phyloP scores from a whole-genome alignment of 2,329 filamentous ascomycete species.

The Ophiostoma fasciatum region DNA sequence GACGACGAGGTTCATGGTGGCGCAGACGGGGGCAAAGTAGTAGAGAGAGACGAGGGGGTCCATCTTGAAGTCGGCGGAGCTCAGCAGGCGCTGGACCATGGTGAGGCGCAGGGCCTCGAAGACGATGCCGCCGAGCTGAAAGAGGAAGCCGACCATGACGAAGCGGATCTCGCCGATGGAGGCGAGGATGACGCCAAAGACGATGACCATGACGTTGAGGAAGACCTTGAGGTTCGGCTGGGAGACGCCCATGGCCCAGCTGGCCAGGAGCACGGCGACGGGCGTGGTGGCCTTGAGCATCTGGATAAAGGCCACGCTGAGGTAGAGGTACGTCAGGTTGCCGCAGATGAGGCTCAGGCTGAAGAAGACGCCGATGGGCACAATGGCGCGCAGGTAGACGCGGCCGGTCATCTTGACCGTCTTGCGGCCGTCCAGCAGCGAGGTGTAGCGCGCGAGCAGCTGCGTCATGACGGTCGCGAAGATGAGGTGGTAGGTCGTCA shows the following conservation, averaged over 20 bases:
- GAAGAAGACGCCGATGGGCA: constrained; percentile 93
- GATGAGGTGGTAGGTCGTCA: constrained; percentile 89
- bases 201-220: constrained; percentile 87
- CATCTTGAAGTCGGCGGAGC: constrained; percentile 81
- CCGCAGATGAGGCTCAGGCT: constrained; percentile 91
- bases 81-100: constrained; percentile 72
- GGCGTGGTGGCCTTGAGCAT: constrained; percentile 99
- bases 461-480: constrained; percentile 95
- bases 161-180: constrained; percentile 95
- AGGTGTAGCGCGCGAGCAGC: constrained; percentile 78
- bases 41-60: constrained; percentile 78
- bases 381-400: constrained; percentile 83
- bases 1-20: constrained; percentile 62
- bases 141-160: constrained; percentile 62
- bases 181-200: constrained; percentile 85
- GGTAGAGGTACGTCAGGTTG: constrained; percentile 88
- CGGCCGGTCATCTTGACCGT: constrained; percentile 93
- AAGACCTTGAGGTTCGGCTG: constrained; percentile 76
- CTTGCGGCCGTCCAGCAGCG: constrained; percentile 82
- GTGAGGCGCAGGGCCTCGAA: constrained; percentile 74
- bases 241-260: constrained; percentile 75
- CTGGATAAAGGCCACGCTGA: constrained; percentile 94
- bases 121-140: constrained; percentile 62
- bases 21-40: constrained; percentile 79
- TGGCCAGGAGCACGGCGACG: constrained; percentile 78